A percentile compares a stretch with the other conserved stretches of the same genome.
phyloP scores from a whole-genome alignment of 1,284 basidiomycete species.

The Schizophyllum commune region DNA sequence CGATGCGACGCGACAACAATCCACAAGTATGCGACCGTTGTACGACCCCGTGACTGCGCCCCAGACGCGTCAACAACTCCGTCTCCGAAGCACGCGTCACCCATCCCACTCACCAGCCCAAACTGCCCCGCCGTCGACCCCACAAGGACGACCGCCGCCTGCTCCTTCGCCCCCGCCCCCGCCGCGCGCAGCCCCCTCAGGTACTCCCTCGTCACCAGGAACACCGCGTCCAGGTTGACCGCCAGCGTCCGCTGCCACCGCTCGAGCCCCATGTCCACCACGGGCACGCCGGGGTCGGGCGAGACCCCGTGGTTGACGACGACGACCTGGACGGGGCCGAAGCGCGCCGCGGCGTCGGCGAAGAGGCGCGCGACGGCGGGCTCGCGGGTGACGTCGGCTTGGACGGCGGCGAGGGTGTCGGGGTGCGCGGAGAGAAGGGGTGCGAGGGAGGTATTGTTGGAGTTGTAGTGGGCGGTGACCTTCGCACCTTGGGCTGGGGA shows the following conservation, averaged over 20 bases:
- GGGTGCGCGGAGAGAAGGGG: conserved; percentile 32
- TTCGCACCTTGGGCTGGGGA: conserved; percentile 55
- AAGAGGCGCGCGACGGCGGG: conserved; percentile 26
- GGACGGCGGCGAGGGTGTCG: conserved; percentile 31
- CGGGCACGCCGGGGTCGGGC: conserved; percentile 34
- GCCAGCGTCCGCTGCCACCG: conserved; percentile 60
- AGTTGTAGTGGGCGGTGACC: conserved; percentile 70
- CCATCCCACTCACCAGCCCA: conserved; percentile 24
- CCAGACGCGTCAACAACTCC: no score
- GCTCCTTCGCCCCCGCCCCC: conserved; percentile 33
- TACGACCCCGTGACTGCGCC: no score
- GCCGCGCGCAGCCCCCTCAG: conserved; percentile 39
- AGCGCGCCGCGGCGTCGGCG: neutral
- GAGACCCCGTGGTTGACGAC: conserved; percentile 64
- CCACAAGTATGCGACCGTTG: no score
- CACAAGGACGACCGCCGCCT: conserved; percentile 55
- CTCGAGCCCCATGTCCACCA: conserved; percentile 53
- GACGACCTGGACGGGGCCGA: conserved; percentile 44
- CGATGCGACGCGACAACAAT: no score
- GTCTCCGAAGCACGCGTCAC: no score
- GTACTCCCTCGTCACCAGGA: conserved; percentile 59
- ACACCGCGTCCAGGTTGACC: conserved; percentile 61
- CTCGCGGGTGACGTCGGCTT: conserved; percentile 26
- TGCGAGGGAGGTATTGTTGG: conserved; percentile 37
- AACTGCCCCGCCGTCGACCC: conserved; percentile 70